Conservation (phyloP, 2,329 filamentous ascomycete species). For the Exophiala calicioides region DNA sequence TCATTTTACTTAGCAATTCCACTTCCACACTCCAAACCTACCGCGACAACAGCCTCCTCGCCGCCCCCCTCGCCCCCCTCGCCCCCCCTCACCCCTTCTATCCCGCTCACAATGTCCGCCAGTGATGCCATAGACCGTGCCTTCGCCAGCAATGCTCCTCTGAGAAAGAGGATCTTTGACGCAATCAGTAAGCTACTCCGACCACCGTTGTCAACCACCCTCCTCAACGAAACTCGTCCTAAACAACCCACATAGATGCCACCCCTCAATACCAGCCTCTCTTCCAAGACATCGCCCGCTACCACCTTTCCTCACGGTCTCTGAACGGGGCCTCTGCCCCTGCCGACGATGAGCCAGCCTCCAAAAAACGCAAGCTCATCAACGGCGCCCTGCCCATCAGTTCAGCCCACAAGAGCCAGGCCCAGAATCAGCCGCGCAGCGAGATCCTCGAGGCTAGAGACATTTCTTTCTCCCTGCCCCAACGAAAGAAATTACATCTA, state of each 20-base stretch:
- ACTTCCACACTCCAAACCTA: neutral
- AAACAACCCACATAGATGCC: constrained; percentile 9
- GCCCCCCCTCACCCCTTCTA: neutral
- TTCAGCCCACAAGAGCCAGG: constrained; percentile 17
- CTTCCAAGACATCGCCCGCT: constrained; percentile 53
- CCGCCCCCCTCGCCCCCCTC: neutral
- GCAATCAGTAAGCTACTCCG: constrained; percentile 18
- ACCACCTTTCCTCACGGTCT: constrained; percentile 39
- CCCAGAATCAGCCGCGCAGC: constrained; percentile 29
- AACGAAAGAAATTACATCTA: constrained; percentile 64
- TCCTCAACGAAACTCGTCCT: neutral
- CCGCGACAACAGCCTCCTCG: neutral
- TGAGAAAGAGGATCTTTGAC: constrained; percentile 25
- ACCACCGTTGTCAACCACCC: neutral
- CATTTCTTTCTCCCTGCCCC: constrained; percentile 62
- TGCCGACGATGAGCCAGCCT: constrained; percentile 35
- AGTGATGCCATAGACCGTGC: constrained; percentile 16
- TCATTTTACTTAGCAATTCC: too few relatives aligned
- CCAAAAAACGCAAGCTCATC: constrained; percentile 54
- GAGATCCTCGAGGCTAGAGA: constrained; percentile 52
- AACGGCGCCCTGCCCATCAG: constrained; percentile 35
- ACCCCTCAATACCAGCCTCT: constrained; percentile 34
- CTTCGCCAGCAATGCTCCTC: constrained; percentile 12
- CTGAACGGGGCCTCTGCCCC: constrained; percentile 5
- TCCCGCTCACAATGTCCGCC: constrained; percentile 14